Percentiles rank a stretch among this genome's conserved stretches.
Conservation (phyloP, 2,329 filamentous ascomycete species). For the Hypoxylon sp. region DNA sequence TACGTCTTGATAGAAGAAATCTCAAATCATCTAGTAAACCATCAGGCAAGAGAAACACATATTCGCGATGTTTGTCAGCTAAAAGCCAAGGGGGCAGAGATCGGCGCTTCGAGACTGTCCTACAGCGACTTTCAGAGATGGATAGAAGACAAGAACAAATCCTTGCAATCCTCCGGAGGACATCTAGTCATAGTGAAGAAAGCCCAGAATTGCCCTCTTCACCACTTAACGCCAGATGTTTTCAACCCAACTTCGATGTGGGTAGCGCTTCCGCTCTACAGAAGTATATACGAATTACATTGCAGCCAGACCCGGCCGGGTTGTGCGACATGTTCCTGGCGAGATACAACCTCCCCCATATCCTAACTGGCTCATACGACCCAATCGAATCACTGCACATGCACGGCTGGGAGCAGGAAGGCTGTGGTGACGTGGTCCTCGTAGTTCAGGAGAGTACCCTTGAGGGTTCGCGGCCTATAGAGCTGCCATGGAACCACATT, state of each 20-base stretch:
- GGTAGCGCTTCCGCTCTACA: conserved; percentile 18
- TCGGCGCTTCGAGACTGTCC: conserved; percentile 3
- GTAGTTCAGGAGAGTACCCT: conserved; percentile 1
- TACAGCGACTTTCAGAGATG: conserved; percentile 17
- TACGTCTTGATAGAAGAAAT: conserved; percentile 1
- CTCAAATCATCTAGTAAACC: not conserved
- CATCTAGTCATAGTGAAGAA: not conserved
- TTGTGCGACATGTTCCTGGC: conserved; percentile 36
- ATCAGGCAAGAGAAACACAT: not conserved
- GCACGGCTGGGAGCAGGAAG: conserved; percentile 33
- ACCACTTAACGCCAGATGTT: not conserved
- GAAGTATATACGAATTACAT: conserved; percentile 26
- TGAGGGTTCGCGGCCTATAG: conserved; percentile 1
- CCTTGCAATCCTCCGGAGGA: conserved; percentile 12
- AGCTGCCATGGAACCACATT: conserved; percentile 33
- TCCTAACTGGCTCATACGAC: conserved; percentile 35
- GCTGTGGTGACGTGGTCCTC: conserved; percentile 16
- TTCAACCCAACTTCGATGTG: conserved; percentile 10
- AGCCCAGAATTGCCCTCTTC: not conserved
- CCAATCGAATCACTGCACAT: conserved; percentile 34
- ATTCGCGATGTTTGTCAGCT: conserved; percentile 9
- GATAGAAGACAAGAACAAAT: conserved; percentile 19
- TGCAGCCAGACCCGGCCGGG: conserved; percentile 25
- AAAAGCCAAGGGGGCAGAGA: not conserved
- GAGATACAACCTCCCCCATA: conserved; percentile 28